phyloP scores from a whole-genome alignment of 2,329 filamentous ascomycete species.

The Fusarium incarnatum region DNA sequence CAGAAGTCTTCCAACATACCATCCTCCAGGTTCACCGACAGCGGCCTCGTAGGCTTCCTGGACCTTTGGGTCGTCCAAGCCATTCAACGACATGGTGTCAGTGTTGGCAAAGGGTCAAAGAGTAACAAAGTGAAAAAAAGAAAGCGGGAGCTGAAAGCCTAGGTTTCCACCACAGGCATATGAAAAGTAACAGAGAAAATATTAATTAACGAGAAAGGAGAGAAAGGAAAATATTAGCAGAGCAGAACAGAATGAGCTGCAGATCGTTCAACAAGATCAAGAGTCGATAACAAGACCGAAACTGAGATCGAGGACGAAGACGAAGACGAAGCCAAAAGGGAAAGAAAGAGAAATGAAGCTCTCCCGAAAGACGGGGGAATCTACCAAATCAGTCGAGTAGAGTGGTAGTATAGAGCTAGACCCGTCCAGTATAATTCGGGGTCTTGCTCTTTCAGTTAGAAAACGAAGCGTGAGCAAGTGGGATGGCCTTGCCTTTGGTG shows the following conservation, averaged over 20 bases:
- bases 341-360: conserved; percentile 33
- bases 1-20: conserved; percentile 68
- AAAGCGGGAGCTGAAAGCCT: conserved; percentile 12
- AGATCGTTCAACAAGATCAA: conserved; percentile 12
- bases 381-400: conserved; percentile 32
- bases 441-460: conserved; percentile 34
- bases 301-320: conserved; percentile 4
- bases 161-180: conserved; percentile 8
- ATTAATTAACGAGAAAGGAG: conserved; percentile 28
- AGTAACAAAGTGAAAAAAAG: conserved; percentile 12
- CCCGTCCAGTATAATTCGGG: conserved; percentile 39
- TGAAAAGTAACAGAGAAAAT: conserved; percentile 1
- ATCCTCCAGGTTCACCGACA: conserved; percentile 87
- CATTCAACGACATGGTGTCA: conserved; percentile 89
- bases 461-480: conserved; percentile 12
- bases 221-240: conserved; percentile 21
- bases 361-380: conserved; percentile 40
- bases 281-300: conserved; percentile 12
- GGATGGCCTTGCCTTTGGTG: conserved; percentile 2
- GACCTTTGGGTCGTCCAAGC: conserved; percentile 83
- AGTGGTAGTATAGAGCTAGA: conserved; percentile 15
- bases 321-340: conserved; percentile 18
- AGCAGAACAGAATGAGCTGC: conserved; percentile 12
- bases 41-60: conserved; percentile 87
- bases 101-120: conserved; percentile 27